phyloP scores from a whole-genome alignment of 192 early-diverging fungal species.

The Backusella parvicylindrica region DNA sequence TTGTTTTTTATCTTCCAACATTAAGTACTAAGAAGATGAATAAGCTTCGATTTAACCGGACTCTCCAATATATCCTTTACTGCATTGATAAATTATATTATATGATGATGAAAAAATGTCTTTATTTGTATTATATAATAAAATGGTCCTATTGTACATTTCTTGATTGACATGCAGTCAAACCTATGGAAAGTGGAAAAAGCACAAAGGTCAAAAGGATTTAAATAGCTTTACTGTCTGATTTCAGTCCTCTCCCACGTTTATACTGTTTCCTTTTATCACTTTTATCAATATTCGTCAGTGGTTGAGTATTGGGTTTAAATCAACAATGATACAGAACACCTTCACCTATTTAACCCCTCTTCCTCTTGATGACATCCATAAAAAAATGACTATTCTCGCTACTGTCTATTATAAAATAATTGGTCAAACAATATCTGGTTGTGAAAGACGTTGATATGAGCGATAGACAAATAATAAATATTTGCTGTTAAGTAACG shows the following conservation, averaged over 20 bases:
- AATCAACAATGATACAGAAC: conserved; percentile 6
- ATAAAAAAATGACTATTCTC: conserved; percentile 1
- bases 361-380: not conserved
- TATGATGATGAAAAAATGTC: no score
- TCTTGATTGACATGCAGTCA: no score
- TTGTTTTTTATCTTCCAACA: no score
- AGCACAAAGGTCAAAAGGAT: conserved; percentile 4
- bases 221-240: conserved; percentile 2
- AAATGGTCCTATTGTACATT: no score
- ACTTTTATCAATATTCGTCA: conserved; percentile 8
- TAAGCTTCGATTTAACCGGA: no score
- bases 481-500: not conserved
- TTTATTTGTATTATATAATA: no score
- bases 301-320: not conserved
- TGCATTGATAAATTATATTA: no score
- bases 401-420: not conserved
- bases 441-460: conserved; percentile 1
- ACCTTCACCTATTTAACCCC: not conserved
- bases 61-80: no score
- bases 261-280: conserved; percentile 4
- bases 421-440: not conserved
- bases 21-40: no score
- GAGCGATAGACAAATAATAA: not conserved
- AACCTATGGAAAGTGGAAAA: not conserved
- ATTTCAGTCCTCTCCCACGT: not conserved